Base-by-base conservation (phyloP, 169 alveolate species). In the Babesia ovis region DNA sequence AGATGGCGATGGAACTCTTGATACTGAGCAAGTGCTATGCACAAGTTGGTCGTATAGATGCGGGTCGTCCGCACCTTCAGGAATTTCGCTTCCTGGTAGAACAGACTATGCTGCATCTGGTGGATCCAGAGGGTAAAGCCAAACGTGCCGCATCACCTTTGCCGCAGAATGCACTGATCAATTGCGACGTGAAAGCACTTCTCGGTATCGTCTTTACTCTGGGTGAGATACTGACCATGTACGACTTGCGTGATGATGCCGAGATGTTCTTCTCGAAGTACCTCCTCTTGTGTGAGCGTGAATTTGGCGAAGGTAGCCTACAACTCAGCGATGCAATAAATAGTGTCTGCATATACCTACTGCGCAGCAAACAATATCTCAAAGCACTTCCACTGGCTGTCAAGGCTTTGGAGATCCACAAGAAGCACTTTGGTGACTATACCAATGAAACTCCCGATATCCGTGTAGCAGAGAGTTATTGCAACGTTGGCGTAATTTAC, bases 1-100 rank as follows among this genome's bases (percentile, higher is more conserved):
- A 90, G 70, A 91, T 91, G 95, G 92, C 93, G 16, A 87, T 90
- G 77, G 95, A 91, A 55, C 68, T 91, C 25, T 73, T 90, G 83
- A 81, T 91, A 25, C 56, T 91, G 35, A 86, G 93, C 62, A 90
- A 91, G 60, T 91, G 95, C 62, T 91, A 85, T 73, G 93, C 87
- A n/a, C 79, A 83, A 43, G 85, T 90, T 23, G 93, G 91, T 31
- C 90, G 86, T 48, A 58, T 58, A 53, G 71, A 69, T 35, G 90
- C 77, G 54, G 95, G 95, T 22, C 84, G 77, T 39, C 74, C 76
- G 32, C 85, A 87, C 73, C 70, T 91, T 31, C 57, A 71, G 29
- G 95, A 91, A 59, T 73, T 91, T 34, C 66, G 88, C 68, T 91
- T 85, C 67, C 77, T 91, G 41, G 92, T 91, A 32, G 95, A 91